Evolutionary conservation across 169 alveolate genomes (phyloP).

Genomic region (Plasmodium malariae): DNA sequence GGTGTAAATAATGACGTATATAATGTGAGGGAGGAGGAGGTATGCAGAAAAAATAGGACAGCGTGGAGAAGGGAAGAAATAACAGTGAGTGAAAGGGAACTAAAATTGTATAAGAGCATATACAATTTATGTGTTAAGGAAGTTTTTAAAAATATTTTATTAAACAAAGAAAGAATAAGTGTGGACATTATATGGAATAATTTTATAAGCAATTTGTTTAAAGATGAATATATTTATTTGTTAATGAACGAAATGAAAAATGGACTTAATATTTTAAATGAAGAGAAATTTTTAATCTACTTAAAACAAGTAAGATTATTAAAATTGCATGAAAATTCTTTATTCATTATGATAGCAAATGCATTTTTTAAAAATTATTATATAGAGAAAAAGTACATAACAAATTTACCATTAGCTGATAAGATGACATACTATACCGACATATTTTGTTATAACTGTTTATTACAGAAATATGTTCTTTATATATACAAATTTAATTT

Average conservation of each 20-base stretch:
- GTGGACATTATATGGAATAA: conserved; percentile 25
- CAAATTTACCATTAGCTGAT: conserved; percentile 47
- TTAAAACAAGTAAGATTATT: conserved; percentile 51
- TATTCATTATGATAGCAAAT: neutral
- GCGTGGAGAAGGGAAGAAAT: conserved; percentile 6
- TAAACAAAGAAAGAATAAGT: conserved; percentile 23
- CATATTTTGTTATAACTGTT: conserved; percentile 45
- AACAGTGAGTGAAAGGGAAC: neutral
- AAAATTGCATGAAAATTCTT: conserved; percentile 24
- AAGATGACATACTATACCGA: conserved; percentile 70
- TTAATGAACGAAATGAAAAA: conserved; percentile 28
- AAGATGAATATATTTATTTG: conserved; percentile 37
- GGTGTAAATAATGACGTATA: neutral
- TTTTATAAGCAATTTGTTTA: conserved; percentile 55
- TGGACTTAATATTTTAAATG: conserved; percentile 16
- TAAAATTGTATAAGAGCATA: conserved; percentile 34
- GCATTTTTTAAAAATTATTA: conserved; percentile 41
- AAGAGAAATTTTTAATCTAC: conserved; percentile 27
- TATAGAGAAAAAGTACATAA: conserved; percentile 14
- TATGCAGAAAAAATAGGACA: neutral
- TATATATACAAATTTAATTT: conserved; percentile 62
- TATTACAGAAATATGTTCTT: conserved; percentile 57
- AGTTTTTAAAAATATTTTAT: conserved; percentile 22
- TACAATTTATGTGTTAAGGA: conserved; percentile 41
- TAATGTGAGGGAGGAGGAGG: too few species aligned